These are phyloP conservation scores for Ophiocordyceps polyrhachis-furcata DNA, from an alignment of 2,329 filamentous ascomycete genomes.

Conservation along the genomic window DNA sequence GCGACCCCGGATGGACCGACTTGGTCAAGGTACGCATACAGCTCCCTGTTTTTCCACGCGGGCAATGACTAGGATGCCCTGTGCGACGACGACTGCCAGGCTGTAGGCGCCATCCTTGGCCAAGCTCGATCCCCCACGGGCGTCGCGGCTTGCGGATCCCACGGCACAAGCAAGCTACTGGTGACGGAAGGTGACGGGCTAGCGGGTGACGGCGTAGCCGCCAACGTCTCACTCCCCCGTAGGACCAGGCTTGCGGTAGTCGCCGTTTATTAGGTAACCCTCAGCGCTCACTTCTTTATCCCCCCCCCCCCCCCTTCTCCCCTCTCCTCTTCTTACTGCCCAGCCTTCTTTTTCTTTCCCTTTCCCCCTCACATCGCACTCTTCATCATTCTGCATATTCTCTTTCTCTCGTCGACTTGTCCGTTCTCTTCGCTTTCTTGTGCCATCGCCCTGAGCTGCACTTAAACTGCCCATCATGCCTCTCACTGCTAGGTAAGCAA, in stretches of 20 bases:
- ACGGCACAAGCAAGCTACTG: neutral
- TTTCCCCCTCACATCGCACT: no score
- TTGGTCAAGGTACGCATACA: no score
- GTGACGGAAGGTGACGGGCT: neutral
- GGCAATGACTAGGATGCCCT: no score
- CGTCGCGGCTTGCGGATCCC: neutral
- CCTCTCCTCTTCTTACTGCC: neutral
- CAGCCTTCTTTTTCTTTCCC: neutral
- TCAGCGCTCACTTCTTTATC: neutral
- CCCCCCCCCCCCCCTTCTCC: neutral
- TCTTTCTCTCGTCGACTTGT: neutral
- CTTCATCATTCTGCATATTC: no score
- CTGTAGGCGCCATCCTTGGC: neutral
- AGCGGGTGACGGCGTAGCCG: neutral
- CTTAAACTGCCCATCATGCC: slow-evolving; percentile 25
- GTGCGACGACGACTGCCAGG: no score
- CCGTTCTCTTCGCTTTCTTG: neutral
- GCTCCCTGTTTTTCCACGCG: no score
- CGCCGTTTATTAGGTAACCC: neutral
- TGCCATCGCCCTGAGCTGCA: neutral
- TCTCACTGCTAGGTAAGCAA: slow-evolving; percentile 37
- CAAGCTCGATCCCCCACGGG: neutral
- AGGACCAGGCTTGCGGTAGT: neutral
- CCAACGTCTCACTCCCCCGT: neutral
- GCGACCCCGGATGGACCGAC: no score